These are phyloP conservation scores for Pluteus cervinus DNA, from an alignment of 768 basidiomycete species.

Conservation along the genomic window DNA sequence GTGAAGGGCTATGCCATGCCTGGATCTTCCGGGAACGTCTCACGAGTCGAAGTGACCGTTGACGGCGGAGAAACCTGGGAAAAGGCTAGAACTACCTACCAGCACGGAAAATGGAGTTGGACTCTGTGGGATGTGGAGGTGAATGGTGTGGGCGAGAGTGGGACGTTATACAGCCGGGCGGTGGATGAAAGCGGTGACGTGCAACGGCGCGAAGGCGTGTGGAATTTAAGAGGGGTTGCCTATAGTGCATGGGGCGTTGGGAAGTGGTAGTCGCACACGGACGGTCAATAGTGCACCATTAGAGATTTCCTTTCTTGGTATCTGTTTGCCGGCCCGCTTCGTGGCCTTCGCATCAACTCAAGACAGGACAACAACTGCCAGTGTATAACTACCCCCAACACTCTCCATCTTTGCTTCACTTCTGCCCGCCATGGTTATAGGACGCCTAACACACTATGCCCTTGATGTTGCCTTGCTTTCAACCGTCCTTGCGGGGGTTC, in stretches of 20 bases:
- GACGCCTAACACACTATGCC: constrained; percentile 76
- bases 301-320: constrained; percentile 4
- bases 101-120: constrained; percentile 69
- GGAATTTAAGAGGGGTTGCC: constrained; percentile 68
- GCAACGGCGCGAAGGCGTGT: constrained; percentile 44
- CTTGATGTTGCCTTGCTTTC: constrained; percentile 83
- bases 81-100: constrained; percentile 47
- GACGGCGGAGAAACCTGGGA: constrained; percentile 50
- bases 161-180: constrained; percentile 44
- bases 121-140: constrained; percentile 58
- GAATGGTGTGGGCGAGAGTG: constrained; percentile 23
- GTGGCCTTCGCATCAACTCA: too few species aligned
- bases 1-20: constrained; percentile 57
- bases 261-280: constrained; percentile 24
- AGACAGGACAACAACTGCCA: too few species aligned
- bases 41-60: constrained; percentile 41
- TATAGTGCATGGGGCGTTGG: constrained; percentile 45
- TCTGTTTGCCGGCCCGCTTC: too few species aligned
- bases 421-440: constrained; percentile 69
- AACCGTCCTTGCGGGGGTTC: constrained; percentile 86
- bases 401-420: too few species aligned
- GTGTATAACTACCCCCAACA: too few species aligned
- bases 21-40: constrained; percentile 37
- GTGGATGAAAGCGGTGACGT: constrained; percentile 39
- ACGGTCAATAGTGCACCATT: too few species aligned